phyloP scores from a whole-genome alignment of 2,329 filamentous ascomycete genomes.

The Thermoascus crustaceus region DNA sequence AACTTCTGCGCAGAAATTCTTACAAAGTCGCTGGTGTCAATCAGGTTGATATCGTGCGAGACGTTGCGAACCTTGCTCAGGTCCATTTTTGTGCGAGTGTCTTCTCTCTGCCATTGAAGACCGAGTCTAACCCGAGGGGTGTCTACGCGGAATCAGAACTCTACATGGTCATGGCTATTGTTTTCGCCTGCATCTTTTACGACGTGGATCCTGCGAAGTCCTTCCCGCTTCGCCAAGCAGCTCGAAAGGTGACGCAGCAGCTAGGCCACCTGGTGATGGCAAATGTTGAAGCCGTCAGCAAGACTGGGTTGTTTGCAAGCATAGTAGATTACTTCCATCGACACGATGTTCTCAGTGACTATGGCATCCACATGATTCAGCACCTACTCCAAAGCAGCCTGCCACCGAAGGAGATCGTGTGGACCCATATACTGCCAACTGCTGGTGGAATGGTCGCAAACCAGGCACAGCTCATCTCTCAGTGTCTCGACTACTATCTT shows the following conservation, averaged over 20 bases:
- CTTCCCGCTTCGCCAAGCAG: slow-evolving; percentile 44
- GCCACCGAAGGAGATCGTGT: slow-evolving; percentile 44
- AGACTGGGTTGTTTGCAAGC: slow-evolving; percentile 32
- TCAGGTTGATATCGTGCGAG: slow-evolving; percentile 42
- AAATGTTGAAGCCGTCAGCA: slow-evolving; percentile 40
- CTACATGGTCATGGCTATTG: slow-evolving; percentile 45
- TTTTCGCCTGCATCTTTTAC: slow-evolving; percentile 49
- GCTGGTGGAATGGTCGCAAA: slow-evolving; percentile 50
- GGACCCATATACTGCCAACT: slow-evolving; percentile 51
- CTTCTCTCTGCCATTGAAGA: slow-evolving; percentile 50
- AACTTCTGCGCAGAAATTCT: slow-evolving; percentile 37
- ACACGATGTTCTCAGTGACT: slow-evolving; percentile 40
- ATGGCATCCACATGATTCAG: slow-evolving; percentile 50
- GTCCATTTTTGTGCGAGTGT: slow-evolving; percentile 48
- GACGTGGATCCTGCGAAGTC: slow-evolving; percentile 46
- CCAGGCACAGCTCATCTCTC: slow-evolving; percentile 50
- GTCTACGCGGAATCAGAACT: slow-evolving; percentile 48
- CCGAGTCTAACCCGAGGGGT: slow-evolving; percentile 41
- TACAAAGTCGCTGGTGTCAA: slow-evolving; percentile 39
- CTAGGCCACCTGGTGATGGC: slow-evolving; percentile 44
- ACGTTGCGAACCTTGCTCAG: slow-evolving; percentile 46
- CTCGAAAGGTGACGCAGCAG: slow-evolving; percentile 39
- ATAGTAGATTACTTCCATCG: slow-evolving; percentile 35
- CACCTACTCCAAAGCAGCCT: slow-evolving; percentile 42
- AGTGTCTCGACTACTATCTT: slow-evolving; percentile 51